Conservation (phyloP, 495 filamentous ascomycete genomes). For the Sabuloglossum arenarium region DNA sequence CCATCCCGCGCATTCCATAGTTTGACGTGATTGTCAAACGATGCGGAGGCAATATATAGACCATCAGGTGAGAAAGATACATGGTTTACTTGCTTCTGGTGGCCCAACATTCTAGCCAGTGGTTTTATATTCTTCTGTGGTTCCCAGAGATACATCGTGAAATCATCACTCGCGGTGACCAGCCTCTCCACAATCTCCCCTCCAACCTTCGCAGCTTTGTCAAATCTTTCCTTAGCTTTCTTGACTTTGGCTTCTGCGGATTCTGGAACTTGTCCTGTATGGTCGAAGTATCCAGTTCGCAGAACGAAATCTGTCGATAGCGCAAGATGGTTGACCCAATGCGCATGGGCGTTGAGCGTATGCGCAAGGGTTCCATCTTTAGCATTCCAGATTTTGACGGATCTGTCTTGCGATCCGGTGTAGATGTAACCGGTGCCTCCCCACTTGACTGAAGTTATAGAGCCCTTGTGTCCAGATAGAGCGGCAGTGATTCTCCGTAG, state of each 20-base stretch:
- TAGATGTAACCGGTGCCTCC: conserved; percentile 77
- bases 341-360: conserved; percentile 62
- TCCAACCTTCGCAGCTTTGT: conserved; percentile 63
- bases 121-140: conserved; percentile 63
- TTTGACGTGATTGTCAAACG: conserved; percentile 86
- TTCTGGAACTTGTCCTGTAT: conserved; percentile 47
- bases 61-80: conserved; percentile 87
- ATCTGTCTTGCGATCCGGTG: conserved; percentile 80
- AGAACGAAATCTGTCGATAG: conserved; percentile 86
- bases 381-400: conserved; percentile 80
- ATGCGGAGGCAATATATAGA: conserved; percentile 61
- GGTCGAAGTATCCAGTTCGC: conserved; percentile 72
- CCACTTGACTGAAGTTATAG: conserved; percentile 84
- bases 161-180: conserved; percentile 84
- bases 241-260: conserved; percentile 47
- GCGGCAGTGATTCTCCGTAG: conserved; percentile 58
- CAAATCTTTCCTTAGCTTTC: conserved; percentile 68
- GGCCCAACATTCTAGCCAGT: conserved; percentile 67
- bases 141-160: conserved; percentile 94
- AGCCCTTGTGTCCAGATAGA: conserved; percentile 70
- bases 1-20: conserved; percentile 59
- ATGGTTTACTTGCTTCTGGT: conserved; percentile 93
- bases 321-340: conserved; percentile 92
- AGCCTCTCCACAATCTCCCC: conserved; percentile 67
- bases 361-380: conserved; percentile 57